phyloP scores from a whole-genome alignment of 164 flowering plant genomes.

The Chimonanthus praecox region DNA sequence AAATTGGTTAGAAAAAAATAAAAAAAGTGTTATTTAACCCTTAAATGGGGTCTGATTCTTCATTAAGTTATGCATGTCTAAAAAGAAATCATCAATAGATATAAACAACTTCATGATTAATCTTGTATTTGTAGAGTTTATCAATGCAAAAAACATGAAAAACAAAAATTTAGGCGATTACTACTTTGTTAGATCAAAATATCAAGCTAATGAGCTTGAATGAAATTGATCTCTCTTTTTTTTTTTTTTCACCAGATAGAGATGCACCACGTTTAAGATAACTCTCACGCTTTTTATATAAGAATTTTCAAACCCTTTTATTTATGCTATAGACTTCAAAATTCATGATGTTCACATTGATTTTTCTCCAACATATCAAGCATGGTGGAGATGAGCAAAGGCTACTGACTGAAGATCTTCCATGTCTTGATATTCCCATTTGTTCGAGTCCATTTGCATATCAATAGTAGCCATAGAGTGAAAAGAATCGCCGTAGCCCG shows the following conservation, averaged over 20 bases:
- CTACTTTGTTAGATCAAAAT: neutral
- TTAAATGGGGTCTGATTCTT: neutral
- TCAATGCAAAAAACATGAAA: neutral
- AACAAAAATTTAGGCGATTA: neutral
- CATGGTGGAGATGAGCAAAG: slow-evolving; percentile 48
- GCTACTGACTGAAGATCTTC: slow-evolving; percentile 69
- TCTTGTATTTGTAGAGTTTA: too few species aligned
- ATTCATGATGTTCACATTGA: neutral
- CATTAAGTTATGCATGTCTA: neutral
- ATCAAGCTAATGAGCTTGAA: too few species aligned
- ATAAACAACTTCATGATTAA: too few species aligned
- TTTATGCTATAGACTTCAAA: neutral
- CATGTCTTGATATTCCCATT: slow-evolving; percentile 30
- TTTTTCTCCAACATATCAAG: slow-evolving; percentile 11
- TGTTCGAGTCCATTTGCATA: too few species aligned
- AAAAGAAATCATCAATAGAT: too few species aligned
- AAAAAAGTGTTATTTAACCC: neutral
- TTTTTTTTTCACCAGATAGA: too few species aligned
- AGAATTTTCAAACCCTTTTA: neutral
- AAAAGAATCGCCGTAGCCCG: slow-evolving; percentile 21
- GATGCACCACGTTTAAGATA: too few species aligned
- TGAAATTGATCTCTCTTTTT: too few species aligned
- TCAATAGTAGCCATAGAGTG: neutral
- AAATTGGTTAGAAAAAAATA: neutral
- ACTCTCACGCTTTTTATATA: too few species aligned